These are phyloP conservation scores for Celoporthe dispersa DNA, from an alignment of 2,329 filamentous ascomycete genomes.

Conservation along the genomic window DNA sequence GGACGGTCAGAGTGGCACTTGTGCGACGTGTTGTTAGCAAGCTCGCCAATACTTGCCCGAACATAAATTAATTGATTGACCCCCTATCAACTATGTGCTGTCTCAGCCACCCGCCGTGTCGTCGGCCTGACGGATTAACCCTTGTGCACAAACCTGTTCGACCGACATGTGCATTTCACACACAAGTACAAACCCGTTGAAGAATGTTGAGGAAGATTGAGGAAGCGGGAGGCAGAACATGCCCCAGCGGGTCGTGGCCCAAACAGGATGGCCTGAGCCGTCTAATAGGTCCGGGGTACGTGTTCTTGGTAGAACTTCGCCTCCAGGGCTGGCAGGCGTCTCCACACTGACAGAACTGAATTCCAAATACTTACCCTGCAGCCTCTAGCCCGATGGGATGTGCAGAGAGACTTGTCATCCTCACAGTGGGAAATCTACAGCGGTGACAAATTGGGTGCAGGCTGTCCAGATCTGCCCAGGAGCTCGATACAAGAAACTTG, in stretches of 20 bases:
- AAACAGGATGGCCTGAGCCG: slow-evolving; percentile 12
- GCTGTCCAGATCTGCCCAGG: neutral
- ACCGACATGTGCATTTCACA: neutral
- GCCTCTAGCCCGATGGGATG: neutral
- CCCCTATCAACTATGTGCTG: slow-evolving; percentile 8
- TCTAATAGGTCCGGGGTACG: slow-evolving; percentile 9
- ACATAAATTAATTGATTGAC: neutral
- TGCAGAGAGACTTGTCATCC: neutral
- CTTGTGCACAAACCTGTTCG: neutral
- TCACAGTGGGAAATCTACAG: neutral
- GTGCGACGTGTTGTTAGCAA: slow-evolving; percentile 12
- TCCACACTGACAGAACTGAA: slow-evolving; percentile 7
- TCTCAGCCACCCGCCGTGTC: slow-evolving; percentile 7
- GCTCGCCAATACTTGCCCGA: slow-evolving; percentile 24
- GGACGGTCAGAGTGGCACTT: neutral
- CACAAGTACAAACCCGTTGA: neutral
- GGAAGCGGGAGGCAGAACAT: neutral
- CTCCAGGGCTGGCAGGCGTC: neutral
- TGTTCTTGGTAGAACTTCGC: neutral
- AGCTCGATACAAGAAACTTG: neutral
- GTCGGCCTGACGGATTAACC: neutral
- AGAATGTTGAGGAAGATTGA: neutral
- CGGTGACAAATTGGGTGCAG: neutral
- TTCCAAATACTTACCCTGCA: slow-evolving; percentile 26
- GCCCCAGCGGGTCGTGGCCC: neutral